Evolutionary conservation across 148 eudicot species (phyloP).

Genomic region (Fallopia convolvulus): DNA sequence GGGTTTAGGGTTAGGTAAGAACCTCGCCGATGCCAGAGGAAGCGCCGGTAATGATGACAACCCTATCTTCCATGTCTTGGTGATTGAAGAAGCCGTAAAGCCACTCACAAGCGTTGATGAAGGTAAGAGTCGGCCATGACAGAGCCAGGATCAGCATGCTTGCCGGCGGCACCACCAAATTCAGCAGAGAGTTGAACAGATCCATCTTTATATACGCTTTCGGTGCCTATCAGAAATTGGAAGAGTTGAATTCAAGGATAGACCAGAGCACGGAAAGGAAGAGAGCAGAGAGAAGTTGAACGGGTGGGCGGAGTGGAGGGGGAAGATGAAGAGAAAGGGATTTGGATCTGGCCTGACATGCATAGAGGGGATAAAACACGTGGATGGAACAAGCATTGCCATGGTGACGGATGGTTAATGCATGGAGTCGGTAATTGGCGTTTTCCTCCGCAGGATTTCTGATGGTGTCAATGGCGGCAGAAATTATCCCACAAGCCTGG

Average conservation of each 20-base stretch:
- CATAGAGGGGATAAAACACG: background rate
- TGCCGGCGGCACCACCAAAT: constrained; percentile 84
- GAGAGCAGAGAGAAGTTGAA: background rate
- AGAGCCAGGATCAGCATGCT: constrained; percentile 70
- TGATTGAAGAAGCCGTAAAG: constrained; percentile 31
- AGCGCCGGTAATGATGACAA: constrained; percentile 85
- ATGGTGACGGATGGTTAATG: background rate
- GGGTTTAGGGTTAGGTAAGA: constrained; percentile 4
- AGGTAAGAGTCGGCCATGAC: constrained; percentile 78
- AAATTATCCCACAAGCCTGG: too few species aligned
- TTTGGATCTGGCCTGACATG: background rate
- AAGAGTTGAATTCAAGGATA: background rate
- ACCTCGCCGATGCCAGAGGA: constrained; percentile 90
- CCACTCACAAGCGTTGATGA: constrained; percentile 68
- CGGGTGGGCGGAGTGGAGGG: background rate
- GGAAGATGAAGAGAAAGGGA: background rate
- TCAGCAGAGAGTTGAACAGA: constrained; percentile 41
- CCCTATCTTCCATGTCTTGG: constrained; percentile 58
- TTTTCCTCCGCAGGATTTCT: background rate
- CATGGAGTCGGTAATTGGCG: background rate
- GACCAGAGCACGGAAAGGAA: background rate
- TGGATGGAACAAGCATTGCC: constrained; percentile 6
- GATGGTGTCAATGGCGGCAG: background rate
- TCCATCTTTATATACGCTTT: constrained; percentile 34
- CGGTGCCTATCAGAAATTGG: background rate